These are phyloP conservation scores for Rusavskia elegans DNA, from an alignment of 495 filamentous ascomycete species.

Conservation along the genomic window DNA sequence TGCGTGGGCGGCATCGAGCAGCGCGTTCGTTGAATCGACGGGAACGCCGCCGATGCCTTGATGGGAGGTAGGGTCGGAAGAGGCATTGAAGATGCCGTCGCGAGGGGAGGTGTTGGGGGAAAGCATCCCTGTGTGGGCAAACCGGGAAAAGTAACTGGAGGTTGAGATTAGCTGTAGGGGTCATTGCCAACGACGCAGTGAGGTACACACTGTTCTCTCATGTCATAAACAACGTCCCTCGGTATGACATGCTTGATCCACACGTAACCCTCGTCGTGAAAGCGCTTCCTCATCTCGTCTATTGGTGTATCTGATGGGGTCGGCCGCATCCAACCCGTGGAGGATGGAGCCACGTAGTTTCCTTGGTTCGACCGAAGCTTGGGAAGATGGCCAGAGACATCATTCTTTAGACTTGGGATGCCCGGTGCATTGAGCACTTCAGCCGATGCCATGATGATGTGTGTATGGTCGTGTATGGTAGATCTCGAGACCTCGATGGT, in stretches of 20 bases:
- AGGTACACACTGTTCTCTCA: conserved; percentile 22
- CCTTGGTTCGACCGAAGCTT: background rate
- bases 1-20: conserved; percentile 13
- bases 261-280: conserved; percentile 38
- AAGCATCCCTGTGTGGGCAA: conserved; percentile 40
- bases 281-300: conserved; percentile 33
- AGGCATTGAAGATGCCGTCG: conserved; percentile 35
- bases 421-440: background rate
- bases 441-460: background rate
- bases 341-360: background rate
- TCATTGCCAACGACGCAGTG: too few relatives aligned
- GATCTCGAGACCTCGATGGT: background rate
- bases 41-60: conserved; percentile 38
- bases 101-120: conserved; percentile 25
- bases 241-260: conserved; percentile 44
- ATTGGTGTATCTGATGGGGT: background rate
- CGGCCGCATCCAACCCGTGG: conserved; percentile 1
- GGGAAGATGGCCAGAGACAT: background rate
- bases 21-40: conserved; percentile 2
- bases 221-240: conserved; percentile 35
- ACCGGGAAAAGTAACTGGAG: conserved; percentile 34
- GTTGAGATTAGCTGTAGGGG: background rate
- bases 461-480: background rate
- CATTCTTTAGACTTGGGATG: background rate
- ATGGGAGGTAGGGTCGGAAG: conserved; percentile 29